Base-by-base conservation (phyloP, 768 basidiomycete genomes). In the Podaxis sp. region DNA sequence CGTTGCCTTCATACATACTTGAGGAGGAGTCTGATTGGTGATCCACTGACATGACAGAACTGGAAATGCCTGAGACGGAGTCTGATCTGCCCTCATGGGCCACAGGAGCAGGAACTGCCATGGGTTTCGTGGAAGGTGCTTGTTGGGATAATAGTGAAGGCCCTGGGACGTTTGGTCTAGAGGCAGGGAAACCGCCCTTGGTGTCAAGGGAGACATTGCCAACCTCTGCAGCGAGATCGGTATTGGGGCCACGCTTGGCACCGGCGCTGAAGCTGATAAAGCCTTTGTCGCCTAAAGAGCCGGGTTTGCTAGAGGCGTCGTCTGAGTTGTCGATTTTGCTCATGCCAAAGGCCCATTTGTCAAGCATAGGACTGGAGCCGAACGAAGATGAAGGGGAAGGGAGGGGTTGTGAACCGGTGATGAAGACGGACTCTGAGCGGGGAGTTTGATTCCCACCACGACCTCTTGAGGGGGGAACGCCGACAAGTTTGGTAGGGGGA, bases 361-460 rank as follows among this genome's bases (percentile, higher is more conserved):
- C 95, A 51, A 95, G 66, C 75, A 76, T 76, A 11, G 92, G 90
- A 55, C 85, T 85, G 21, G 82, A 78, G 48, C 79, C 83, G 68
- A 84, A 88, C 3, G 88, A 88, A 32, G 88, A 89, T 14, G 85
- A 87, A 0, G 91, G 91, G 2, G 90, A 92, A 0, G 96, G 96
- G 4, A 99, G 80, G 0, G 96, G 96, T 69, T 95, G 96, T 0
- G 91, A 93, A 28, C 91, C 93, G 4, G 93, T 96, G 72, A 98
- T 96, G 78, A 90, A 80, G 5, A 83, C 76, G 59, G 74, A 76
- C 67, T 97, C 94, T 13, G 78, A 79, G 50, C 95, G 82, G 0
- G 96, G 96, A 0, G 96, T 98, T 74, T 98, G 96, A 71, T 97
- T 96, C 0, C 96, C 96, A 5, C 95, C 94, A 40, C 96, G 82